These are phyloP conservation scores for Monsonia emarginata DNA, from an alignment of 441 rosid species.

Conservation along the genomic window DNA sequence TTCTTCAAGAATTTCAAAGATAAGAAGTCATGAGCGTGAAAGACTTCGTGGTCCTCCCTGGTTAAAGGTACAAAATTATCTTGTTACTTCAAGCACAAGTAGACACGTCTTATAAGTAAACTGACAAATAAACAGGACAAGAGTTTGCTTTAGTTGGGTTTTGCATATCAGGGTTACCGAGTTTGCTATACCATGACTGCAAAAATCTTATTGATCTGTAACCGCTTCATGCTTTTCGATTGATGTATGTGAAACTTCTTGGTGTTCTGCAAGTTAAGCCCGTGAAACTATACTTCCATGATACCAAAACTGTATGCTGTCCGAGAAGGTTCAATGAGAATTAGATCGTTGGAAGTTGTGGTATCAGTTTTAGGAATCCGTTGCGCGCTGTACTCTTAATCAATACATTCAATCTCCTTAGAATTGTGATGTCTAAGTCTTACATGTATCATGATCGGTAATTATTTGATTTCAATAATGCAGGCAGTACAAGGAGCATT, in stretches of 20 bases:
- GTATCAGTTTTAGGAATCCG: neutral
- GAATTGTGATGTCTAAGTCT: neutral
- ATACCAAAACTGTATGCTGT: no score
- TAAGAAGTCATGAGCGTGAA: conserved; percentile 77
- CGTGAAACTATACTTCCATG: no score
- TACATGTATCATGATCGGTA: neutral
- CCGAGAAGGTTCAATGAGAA: neutral
- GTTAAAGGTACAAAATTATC: conserved; percentile 54
- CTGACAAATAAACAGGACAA: neutral
- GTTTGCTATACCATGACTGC: neutral
- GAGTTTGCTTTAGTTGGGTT: neutral
- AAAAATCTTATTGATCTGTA: neutral
- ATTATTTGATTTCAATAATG: neutral
- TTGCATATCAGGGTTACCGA: neutral
- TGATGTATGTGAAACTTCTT: no score
- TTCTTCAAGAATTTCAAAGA: conserved; percentile 89
- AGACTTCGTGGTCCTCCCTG: conserved; percentile 94
- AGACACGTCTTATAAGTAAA: neutral
- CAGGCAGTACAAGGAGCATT: conserved; percentile 82
- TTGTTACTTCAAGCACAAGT: neutral
- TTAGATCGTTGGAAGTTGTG: neutral
- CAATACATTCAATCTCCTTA: neutral
- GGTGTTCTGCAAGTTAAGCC: neutral
- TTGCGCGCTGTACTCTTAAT: neutral
- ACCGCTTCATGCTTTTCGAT: neutral